A percentile compares a stretch with the other conserved stretches of the same genome.
Conservation (phyloP, 75 land plant species). For the Selaginella moellendorffii region DNA sequence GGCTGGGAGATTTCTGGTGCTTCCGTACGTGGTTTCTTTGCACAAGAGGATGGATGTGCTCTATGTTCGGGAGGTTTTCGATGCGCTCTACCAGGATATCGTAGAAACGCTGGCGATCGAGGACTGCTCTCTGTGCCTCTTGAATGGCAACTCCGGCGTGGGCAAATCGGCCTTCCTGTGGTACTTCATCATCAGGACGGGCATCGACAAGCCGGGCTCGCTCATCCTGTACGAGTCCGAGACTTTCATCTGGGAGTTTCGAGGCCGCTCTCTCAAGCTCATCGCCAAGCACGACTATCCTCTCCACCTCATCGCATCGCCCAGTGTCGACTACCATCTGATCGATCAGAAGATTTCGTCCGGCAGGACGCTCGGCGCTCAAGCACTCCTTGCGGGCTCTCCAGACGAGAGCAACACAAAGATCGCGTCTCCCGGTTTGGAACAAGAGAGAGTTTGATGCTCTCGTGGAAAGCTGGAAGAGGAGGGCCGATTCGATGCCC, state of each 20-base stretch:
- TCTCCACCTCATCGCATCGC: background rate
- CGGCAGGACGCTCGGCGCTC: background rate
- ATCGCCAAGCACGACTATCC: background rate
- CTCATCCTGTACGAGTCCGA: background rate
- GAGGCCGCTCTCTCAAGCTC: background rate
- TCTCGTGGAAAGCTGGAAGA: background rate
- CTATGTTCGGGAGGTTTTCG: background rate
- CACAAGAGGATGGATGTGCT: background rate
- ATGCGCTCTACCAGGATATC: background rate
- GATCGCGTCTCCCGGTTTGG: background rate
- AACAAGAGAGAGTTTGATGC: background rate
- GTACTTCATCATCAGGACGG: background rate
- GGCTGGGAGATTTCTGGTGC: background rate
- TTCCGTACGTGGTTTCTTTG: background rate
- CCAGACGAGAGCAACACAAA: background rate
- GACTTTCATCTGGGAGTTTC: background rate
- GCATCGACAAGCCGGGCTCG: background rate
- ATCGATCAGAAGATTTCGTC: background rate
- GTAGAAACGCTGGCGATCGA: background rate
- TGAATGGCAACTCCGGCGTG: background rate
- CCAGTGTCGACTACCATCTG: background rate
- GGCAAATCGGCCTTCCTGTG: background rate
- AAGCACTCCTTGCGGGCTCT: background rate
- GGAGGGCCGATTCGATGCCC: background rate
- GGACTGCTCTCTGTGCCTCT: background rate